phyloP scores from a whole-genome alignment of 2,329 filamentous ascomycete genomes.

The Cryphonectria naterciae region DNA sequence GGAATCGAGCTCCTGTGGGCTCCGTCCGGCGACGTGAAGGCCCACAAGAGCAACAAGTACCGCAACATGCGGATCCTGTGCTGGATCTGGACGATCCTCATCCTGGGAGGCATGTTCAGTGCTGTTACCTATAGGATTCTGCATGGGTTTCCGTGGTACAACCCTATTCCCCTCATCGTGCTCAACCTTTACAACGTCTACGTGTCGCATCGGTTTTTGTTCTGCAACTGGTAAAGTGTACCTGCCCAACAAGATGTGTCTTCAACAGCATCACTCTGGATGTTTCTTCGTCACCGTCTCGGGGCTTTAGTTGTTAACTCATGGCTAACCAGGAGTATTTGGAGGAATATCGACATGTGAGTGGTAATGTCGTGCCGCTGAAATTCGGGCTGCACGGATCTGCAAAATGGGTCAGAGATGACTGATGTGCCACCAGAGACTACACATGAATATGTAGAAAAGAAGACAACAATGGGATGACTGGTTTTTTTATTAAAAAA shows the following conservation, averaged over 20 bases:
- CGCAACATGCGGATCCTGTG: slow-evolving; percentile 47
- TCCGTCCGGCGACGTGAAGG: slow-evolving; percentile 44
- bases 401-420: too few relatives aligned
- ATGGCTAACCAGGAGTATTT: not conserved
- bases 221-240: slow-evolving; percentile 37
- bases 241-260: not conserved
- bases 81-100: slow-evolving; percentile 42
- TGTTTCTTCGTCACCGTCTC: not conserved
- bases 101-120: slow-evolving; percentile 40
- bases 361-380: not conserved
- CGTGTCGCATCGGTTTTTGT: slow-evolving; percentile 45
- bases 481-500: too few relatives aligned
- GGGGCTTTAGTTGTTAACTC: not conserved
- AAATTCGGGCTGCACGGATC: too few relatives aligned
- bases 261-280: not conserved
- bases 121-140: slow-evolving; percentile 42
- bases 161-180: slow-evolving; percentile 44
- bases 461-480: too few relatives aligned
- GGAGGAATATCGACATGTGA: not conserved
- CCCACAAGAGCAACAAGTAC: slow-evolving; percentile 48
- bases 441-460: too few relatives aligned
- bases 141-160: slow-evolving; percentile 43
- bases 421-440: too few relatives aligned
- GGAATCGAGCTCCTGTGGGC: slow-evolving; percentile 46
- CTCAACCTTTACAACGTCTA: slow-evolving; percentile 45